Evolutionary conservation across 352 stramenopile species (phyloP).

Genomic region (Chrysophaeum taylorii): DNA sequence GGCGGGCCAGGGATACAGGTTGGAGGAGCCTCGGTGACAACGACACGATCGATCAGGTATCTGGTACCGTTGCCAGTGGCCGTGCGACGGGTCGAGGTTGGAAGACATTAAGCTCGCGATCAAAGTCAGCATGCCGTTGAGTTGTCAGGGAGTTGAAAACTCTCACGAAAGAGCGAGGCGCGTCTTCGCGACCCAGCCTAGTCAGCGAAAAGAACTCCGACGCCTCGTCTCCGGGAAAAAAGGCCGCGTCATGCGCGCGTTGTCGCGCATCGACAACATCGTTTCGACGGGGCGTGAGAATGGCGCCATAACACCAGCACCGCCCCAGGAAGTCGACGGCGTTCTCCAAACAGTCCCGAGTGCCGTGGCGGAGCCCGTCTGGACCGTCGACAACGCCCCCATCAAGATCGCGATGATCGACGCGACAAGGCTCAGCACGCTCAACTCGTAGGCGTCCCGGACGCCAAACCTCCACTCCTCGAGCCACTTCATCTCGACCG

Average conservation of each 20-base stretch:
- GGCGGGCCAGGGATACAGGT: no score
- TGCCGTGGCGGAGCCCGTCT: neutral
- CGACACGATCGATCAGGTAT: no score
- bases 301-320: slow-evolving; percentile 5
- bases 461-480: neutral
- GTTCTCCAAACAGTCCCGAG: slow-evolving; percentile 9
- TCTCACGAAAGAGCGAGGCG: no score
- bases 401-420: neutral
- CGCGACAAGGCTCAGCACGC: neutral
- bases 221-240: no score
- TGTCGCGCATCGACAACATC: neutral
- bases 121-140: no score
- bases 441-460: neutral
- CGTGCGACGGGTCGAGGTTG: no score
- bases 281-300: slow-evolving; percentile 13
- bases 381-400: neutral
- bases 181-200: no score
- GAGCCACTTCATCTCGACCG: neutral
- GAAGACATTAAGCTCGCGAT: no score
- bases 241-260: neutral
- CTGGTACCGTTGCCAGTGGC: no score
- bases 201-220: no score
- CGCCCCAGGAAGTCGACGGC: neutral
- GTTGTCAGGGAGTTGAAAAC: no score
- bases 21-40: no score